Evolutionary conservation across 306 rosid species (phyloP).

Genomic region (Datisca glomerata): DNA sequence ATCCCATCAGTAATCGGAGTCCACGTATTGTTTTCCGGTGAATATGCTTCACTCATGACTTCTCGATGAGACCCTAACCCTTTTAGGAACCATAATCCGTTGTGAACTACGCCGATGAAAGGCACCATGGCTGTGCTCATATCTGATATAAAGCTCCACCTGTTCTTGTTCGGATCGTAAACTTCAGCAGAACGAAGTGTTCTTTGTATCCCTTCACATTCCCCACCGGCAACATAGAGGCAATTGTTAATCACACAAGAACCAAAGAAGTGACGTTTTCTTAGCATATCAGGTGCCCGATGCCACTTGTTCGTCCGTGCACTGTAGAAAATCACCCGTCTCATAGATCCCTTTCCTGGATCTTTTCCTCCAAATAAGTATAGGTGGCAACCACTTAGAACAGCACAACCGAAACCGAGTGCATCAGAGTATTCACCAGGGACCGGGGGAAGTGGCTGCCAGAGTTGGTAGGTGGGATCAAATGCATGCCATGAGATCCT

Average conservation of each 20-base stretch:
- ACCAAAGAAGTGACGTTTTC: conserved; percentile 90
- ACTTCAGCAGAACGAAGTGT: conserved; percentile 95
- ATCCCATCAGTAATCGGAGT: conserved; percentile 65
- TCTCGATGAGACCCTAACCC: conserved; percentile 90
- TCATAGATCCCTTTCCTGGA: conserved; percentile 82
- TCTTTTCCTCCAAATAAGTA: conserved; percentile 97
- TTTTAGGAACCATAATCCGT: conserved; percentile 84
- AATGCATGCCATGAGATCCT: conserved; percentile 94
- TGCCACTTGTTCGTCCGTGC: conserved; percentile 98
- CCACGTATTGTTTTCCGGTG: conserved; percentile 91
- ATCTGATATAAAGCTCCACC: conserved; percentile 90
- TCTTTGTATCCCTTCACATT: conserved; percentile 95
- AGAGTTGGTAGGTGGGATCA: conserved; percentile 89
- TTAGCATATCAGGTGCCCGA: conserved; percentile 95
- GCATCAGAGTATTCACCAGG: conserved; percentile 95
- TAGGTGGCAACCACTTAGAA: conserved; percentile 94
- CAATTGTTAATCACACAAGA: conserved; percentile 93
- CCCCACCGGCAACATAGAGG: conserved; percentile 98
- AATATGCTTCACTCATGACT: conserved; percentile 83
- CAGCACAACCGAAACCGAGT: conserved; percentile 95
- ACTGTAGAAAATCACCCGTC: conserved; percentile 92
- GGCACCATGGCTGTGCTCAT: conserved; percentile 98
- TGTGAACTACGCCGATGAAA: conserved; percentile 89
- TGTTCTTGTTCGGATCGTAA: conserved; percentile 75
- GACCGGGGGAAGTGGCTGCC: conserved; percentile 98